Evolutionary conservation across 305 asterid species (phyloP).

Genomic region (Striga hermonthica): DNA sequence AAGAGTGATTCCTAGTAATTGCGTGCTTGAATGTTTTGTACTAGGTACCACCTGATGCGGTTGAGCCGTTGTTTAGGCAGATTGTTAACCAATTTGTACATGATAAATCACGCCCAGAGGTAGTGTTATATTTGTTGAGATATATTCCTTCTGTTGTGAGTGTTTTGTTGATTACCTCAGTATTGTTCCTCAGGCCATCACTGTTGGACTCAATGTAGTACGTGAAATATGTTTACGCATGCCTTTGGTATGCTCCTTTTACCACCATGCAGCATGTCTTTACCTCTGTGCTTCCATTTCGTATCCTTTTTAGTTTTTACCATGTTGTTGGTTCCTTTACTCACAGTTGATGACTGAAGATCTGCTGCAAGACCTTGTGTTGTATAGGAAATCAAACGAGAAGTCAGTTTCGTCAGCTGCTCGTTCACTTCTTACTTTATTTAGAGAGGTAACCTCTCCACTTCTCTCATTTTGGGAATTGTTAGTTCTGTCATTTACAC

Average conservation of each 20-base stretch:
- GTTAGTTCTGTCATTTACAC: conserved; percentile 13
- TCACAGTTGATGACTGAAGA: conserved; percentile 94
- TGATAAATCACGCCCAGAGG: conserved; percentile 91
- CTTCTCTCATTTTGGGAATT: background rate
- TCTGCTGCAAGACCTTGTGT: conserved; percentile 90
- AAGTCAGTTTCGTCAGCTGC: conserved; percentile 89
- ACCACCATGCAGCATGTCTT: conserved; percentile 21
- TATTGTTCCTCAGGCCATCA: conserved; percentile 55
- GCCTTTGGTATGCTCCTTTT: conserved; percentile 67
- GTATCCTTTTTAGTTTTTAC: conserved; percentile 2
- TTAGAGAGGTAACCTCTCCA: conserved; percentile 67
- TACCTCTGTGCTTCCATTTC: conserved; percentile 1
- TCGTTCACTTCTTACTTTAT: conserved; percentile 77
- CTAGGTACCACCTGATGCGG: conserved; percentile 97
- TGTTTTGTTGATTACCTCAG: conserved; percentile 20
- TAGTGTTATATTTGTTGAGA: conserved; percentile 32
- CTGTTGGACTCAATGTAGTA: conserved; percentile 84
- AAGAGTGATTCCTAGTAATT: conserved; percentile 12
- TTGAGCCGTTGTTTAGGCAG: conserved; percentile 91
- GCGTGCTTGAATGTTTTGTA: conserved; percentile 30
- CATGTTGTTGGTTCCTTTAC: conserved; percentile 21
- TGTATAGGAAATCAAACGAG: conserved; percentile 81
- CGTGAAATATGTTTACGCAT: conserved; percentile 93
- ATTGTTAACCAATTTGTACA: conserved; percentile 93
- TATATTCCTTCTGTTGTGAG: conserved; percentile 6